A percentile compares a stretch with the other conserved stretches of the same genome.
Conservation (phyloP, 139 green algal genomes). For the Coelastrella sp. region DNA sequence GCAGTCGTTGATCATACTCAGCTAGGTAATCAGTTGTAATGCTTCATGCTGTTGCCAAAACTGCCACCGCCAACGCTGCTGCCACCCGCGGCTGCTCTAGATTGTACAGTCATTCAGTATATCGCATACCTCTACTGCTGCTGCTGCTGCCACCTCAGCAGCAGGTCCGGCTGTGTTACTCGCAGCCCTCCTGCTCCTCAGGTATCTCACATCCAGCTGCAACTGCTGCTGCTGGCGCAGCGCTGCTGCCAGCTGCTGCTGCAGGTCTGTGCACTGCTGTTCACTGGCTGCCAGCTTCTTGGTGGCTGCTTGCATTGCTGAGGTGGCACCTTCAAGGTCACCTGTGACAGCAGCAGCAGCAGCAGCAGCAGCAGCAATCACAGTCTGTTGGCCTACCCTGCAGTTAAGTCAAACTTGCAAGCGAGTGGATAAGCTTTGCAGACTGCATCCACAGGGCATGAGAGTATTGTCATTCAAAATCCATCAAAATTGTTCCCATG, state of each 20-base stretch:
- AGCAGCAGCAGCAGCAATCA: neutral
- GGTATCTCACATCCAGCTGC: conserved; percentile 8
- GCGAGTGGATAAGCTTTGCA: neutral
- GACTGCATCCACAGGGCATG: neutral
- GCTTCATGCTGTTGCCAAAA: neutral
- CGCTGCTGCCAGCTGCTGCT: conserved; percentile 18
- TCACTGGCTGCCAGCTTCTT: conserved; percentile 11
- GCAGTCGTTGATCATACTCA: too few species aligned
- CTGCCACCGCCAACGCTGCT: neutral
- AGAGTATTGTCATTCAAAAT: neutral
- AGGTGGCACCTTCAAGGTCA: conserved; percentile 25
- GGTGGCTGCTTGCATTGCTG: conserved; percentile 21
- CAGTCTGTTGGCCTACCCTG: neutral
- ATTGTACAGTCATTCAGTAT: neutral
- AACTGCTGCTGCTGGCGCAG: conserved; percentile 29
- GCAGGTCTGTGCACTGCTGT: neutral
- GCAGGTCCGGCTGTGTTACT: neutral
- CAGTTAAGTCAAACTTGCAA: neutral
- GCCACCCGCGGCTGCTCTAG: too few species aligned
- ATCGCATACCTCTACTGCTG: neutral
- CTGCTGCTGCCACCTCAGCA: neutral
- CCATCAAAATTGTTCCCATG: neutral
- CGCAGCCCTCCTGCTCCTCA: neutral
- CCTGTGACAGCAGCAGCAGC: neutral
- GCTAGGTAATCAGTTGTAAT: too few species aligned